Evolutionary conservation across 1,139 yeast genomes (phyloP).

Genomic region (Geotrichum restrictum): DNA sequence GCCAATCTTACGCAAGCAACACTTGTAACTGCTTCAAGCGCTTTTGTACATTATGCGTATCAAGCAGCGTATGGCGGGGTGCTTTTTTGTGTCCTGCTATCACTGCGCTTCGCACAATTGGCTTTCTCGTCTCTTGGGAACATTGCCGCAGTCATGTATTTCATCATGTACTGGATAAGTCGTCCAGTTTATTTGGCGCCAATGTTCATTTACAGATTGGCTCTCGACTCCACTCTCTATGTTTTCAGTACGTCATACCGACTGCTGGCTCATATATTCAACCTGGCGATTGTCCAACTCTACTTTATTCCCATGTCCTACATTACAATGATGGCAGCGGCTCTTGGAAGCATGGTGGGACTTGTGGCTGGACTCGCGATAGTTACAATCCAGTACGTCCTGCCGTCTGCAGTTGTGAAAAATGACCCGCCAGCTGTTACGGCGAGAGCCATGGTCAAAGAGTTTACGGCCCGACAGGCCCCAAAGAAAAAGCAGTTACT

Average conservation of each 20-base stretch:
- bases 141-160: too few species aligned
- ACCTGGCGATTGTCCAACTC: background rate
- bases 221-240: too few species aligned
- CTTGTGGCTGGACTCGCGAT: background rate
- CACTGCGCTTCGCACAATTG: too few species aligned
- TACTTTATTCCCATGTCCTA: constrained; percentile 4
- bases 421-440: background rate
- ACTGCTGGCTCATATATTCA: background rate
- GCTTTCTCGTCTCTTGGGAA: too few species aligned
- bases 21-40: too few species aligned
- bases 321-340: constrained; percentile 1
- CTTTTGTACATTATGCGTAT: too few species aligned
- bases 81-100: too few species aligned
- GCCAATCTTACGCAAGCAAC: too few species aligned
- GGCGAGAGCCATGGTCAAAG: background rate
- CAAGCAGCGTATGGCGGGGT: too few species aligned
- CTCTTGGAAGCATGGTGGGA: constrained; percentile 7
- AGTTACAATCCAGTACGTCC: constrained; percentile 2
- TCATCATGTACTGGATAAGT: too few species aligned
- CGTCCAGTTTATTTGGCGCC: too few species aligned
- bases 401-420: background rate
- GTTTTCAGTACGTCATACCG: background rate
- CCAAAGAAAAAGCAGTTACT: background rate
- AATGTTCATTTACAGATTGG: too few species aligned
- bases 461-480: background rate